Evolutionary conservation across 495 filamentous ascomycete genomes (phyloP).

Genomic region (Terfezia claveryi): DNA sequence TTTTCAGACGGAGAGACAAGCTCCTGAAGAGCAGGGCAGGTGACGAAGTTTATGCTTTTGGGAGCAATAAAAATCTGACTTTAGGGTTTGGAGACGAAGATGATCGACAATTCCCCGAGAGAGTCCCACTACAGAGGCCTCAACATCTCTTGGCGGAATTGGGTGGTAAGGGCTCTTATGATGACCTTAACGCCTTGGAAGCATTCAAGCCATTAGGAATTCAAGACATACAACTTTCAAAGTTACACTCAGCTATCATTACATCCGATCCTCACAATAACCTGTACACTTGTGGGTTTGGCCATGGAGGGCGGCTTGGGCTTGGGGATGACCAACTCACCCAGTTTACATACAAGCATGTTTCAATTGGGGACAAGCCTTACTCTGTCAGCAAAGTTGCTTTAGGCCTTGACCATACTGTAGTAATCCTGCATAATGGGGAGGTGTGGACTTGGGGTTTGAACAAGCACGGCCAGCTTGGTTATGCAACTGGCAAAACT

Average conservation of each 20-base stretch:
- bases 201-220: conserved; percentile 13
- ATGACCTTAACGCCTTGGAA: conserved; percentile 10
- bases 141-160: conserved; percentile 39
- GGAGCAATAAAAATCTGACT: conserved; percentile 84
- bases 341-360: conserved; percentile 43
- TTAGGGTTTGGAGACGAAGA: conserved; percentile 83
- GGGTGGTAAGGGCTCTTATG: conserved; percentile 40
- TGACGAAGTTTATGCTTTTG: conserved; percentile 79
- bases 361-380: conserved; percentile 41
- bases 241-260: conserved; percentile 74
- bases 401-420: conserved; percentile 73
- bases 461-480: conserved; percentile 70
- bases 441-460: conserved; percentile 84
- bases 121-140: conserved; percentile 55
- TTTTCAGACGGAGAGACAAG: neutral
- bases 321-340: conserved; percentile 68
- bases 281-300: conserved; percentile 81
- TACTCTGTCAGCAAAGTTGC: conserved; percentile 53
- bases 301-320: conserved; percentile 71
- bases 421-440: conserved; percentile 60
- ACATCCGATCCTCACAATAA: conserved; percentile 83
- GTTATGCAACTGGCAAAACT: conserved; percentile 31
- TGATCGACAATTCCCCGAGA: conserved; percentile 80
- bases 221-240: conserved; percentile 38
- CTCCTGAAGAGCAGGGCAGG: conserved; percentile 27